Evolutionary conservation across 768 basidiomycete species (phyloP).

Genomic region (Scleroderma citrinum): DNA sequence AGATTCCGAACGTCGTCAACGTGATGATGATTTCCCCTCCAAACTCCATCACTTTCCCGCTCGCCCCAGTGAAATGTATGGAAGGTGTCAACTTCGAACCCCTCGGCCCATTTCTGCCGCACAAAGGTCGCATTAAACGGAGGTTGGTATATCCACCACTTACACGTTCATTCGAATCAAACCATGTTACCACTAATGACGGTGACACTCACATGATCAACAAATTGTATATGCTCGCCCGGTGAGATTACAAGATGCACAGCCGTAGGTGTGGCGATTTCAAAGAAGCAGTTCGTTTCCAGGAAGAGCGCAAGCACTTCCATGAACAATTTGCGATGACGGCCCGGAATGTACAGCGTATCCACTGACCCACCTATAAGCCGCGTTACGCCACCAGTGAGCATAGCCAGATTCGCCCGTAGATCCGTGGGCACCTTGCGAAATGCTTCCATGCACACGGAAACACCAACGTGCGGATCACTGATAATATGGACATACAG

Average conservation of each 20-base stretch:
- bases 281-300: slow-evolving; percentile 43
- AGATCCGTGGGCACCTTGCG: slow-evolving; percentile 27
- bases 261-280: slow-evolving; percentile 43
- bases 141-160: slow-evolving; percentile 46
- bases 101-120: slow-evolving; percentile 39
- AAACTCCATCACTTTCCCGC: slow-evolving; percentile 26
- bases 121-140: slow-evolving; percentile 44
- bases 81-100: slow-evolving; percentile 46
- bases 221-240: slow-evolving; percentile 37
- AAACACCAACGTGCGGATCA: slow-evolving; percentile 40
- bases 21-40: slow-evolving; percentile 30
- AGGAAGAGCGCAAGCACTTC: slow-evolving; percentile 39
- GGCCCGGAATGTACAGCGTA: slow-evolving; percentile 44
- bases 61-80: slow-evolving; percentile 49
- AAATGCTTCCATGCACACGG: slow-evolving; percentile 40
- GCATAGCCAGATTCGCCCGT: slow-evolving; percentile 33
- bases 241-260: slow-evolving; percentile 38
- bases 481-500: slow-evolving; percentile 8
- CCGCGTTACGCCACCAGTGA: slow-evolving; percentile 29
- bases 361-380: slow-evolving; percentile 45
- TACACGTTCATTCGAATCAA: background rate
- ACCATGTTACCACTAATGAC: background rate
- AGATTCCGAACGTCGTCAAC: slow-evolving; percentile 34
- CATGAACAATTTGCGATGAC: slow-evolving; percentile 35
- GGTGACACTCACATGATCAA: slow-evolving; percentile 37